Percentiles rank a stretch among this genome's conserved stretches.
phyloP scores from a whole-genome alignment of 345 rosid species.

The Rhizophora apiculata region DNA sequence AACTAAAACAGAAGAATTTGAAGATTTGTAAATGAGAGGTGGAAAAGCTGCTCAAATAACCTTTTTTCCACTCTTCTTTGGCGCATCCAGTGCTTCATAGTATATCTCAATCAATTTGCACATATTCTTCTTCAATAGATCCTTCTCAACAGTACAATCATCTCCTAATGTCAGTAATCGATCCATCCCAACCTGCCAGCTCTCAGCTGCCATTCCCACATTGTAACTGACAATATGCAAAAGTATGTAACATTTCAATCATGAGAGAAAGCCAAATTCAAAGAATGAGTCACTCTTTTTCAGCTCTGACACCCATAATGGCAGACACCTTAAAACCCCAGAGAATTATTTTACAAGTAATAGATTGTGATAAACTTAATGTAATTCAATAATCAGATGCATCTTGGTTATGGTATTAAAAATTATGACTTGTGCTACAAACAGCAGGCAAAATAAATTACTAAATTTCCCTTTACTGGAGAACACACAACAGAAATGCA shows the following conservation, averaged over 20 bases:
- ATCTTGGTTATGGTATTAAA: neutral
- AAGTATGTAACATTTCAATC: neutral
- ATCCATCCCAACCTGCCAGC: constrained; percentile 78
- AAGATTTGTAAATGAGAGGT: neutral
- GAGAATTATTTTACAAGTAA: too few relatives aligned
- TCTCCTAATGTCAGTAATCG: constrained; percentile 46
- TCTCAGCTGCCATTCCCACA: constrained; percentile 55
- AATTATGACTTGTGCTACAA: neutral
- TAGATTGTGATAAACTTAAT: too few relatives aligned
- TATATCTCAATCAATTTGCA: constrained; percentile 44
- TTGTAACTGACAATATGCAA: constrained; percentile 46
- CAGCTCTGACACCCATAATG: too few relatives aligned
- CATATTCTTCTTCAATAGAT: constrained; percentile 37
- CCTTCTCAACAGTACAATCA: constrained; percentile 37
- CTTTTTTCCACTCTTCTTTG: constrained; percentile 48
- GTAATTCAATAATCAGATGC: neutral
- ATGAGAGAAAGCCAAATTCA: neutral
- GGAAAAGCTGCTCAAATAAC: constrained; percentile 24
- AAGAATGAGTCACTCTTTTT: too few relatives aligned
- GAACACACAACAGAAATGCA: too few relatives aligned
- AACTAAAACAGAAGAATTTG: neutral
- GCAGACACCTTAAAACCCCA: too few relatives aligned
- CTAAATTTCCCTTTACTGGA: too few relatives aligned
- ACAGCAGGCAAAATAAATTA: neutral
- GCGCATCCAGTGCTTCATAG: constrained; percentile 84